A percentile compares a stretch with the other conserved stretches of the same genome.
phyloP scores from a whole-genome alignment of 2,329 filamentous ascomycete genomes.

The Neodidymelliopsis sp. region DNA sequence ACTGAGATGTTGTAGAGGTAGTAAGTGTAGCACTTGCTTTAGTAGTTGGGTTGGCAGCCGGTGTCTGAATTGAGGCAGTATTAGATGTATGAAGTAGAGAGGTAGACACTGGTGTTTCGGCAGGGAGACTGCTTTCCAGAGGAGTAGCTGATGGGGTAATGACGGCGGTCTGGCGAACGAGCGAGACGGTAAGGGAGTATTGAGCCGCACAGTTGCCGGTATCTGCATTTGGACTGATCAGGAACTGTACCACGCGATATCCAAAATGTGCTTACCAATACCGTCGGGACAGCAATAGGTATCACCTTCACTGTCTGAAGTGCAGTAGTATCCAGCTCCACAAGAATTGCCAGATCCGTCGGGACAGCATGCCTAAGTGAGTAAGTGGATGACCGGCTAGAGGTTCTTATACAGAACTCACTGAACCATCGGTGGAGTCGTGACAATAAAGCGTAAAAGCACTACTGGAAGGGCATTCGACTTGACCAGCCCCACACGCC shows the following conservation, averaged over 20 bases:
- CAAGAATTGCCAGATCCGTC: slow-evolving; percentile 67
- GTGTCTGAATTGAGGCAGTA: neutral
- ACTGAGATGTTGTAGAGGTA: slow-evolving; percentile 16
- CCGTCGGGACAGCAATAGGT: slow-evolving; percentile 69
- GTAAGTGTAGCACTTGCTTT: neutral
- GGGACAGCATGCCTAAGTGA: slow-evolving; percentile 60
- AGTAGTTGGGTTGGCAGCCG: neutral
- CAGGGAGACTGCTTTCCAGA: slow-evolving; percentile 3
- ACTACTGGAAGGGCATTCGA: slow-evolving; percentile 60
- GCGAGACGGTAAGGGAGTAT: slow-evolving; percentile 58
- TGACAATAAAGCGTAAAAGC: slow-evolving; percentile 62
- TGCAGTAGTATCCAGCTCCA: slow-evolving; percentile 68
- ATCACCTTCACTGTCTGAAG: slow-evolving; percentile 58
- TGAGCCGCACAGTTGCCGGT: slow-evolving; percentile 63
- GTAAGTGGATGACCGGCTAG: neutral
- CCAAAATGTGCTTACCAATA: too few species aligned
- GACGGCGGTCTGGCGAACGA: slow-evolving; percentile 55
- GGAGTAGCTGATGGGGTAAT: slow-evolving; percentile 5
- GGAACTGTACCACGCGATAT: neutral
- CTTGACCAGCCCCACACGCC: slow-evolving; percentile 62
- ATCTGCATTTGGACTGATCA: slow-evolving; percentile 34
- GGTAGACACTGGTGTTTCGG: slow-evolving; percentile 9
- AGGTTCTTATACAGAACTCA: neutral
- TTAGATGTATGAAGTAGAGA: slow-evolving; percentile 8
- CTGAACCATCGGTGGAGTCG: slow-evolving; percentile 59